Conservation (phyloP, 2,329 filamentous ascomycete genomes). For the Cladosporium sp. region DNA sequence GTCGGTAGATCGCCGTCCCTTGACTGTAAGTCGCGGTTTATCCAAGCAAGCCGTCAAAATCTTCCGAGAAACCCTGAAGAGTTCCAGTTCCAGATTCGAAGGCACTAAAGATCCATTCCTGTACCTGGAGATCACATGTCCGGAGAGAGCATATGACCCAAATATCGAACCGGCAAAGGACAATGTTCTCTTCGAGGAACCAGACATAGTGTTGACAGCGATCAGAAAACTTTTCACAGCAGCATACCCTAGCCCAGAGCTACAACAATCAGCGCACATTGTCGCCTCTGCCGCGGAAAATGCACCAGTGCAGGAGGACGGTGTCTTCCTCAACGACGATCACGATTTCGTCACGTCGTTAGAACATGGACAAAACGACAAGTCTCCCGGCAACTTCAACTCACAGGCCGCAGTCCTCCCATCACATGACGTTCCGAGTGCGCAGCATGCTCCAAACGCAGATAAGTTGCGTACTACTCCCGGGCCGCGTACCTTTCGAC, state of each 20-base stretch:
- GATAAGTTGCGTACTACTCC: neutral
- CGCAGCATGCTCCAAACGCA: too few species aligned
- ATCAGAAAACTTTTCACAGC: conserved; percentile 42
- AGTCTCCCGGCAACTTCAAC: neutral
- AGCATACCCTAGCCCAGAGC: conserved; percentile 15
- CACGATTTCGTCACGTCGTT: conserved; percentile 5
- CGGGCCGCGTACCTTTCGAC: conserved; percentile 14
- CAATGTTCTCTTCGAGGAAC: conserved; percentile 63
- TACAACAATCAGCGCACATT: neutral
- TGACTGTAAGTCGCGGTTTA: conserved; percentile 52
- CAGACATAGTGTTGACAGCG: conserved; percentile 41
- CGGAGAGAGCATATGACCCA: conserved; percentile 61
- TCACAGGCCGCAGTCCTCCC: neutral
- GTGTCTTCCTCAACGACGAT: neutral
- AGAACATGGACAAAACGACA: neutral
- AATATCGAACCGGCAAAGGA: conserved; percentile 71
- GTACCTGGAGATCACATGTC: conserved; percentile 60
- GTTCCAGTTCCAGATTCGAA: conserved; percentile 20
- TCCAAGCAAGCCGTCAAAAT: conserved; percentile 56
- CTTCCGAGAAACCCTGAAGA: conserved; percentile 50
- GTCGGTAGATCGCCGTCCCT: conserved; percentile 64
- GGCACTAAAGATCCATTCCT: conserved; percentile 56
- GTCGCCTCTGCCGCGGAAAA: neutral
- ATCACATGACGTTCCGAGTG: neutral
- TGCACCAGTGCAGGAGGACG: neutral